Percentiles rank a stretch among this genome's conserved stretches.
These are phyloP conservation scores for Ajuga reptans DNA, from an alignment of 305 asterid species.

Conservation along the genomic window DNA sequence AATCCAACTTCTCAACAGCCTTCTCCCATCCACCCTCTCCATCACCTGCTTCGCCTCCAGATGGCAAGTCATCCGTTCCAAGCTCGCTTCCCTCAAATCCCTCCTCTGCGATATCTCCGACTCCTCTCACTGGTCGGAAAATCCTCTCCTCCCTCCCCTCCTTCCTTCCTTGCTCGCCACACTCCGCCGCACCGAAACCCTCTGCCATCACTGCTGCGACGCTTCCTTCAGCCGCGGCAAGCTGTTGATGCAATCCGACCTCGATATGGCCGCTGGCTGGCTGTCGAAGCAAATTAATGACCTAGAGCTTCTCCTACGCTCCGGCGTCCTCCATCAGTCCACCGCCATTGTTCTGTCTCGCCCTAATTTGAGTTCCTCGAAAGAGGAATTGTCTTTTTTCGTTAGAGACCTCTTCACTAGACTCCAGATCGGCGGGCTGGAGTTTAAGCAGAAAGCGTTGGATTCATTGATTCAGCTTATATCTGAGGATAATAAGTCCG, in stretches of 20 bases:
- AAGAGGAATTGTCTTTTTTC: slow-evolving; percentile 54
- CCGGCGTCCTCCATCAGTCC: slow-evolving; percentile 82
- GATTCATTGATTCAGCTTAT: slow-evolving; percentile 62
- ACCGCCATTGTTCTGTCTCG: slow-evolving; percentile 83
- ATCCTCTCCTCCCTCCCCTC: slow-evolving; percentile 51
- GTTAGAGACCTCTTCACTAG: slow-evolving; percentile 68
- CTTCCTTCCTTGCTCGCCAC: slow-evolving; percentile 52
- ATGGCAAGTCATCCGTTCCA: slow-evolving; percentile 69
- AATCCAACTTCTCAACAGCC: slow-evolving; percentile 28
- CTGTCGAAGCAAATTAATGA: slow-evolving; percentile 53
- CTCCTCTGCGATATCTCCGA: slow-evolving; percentile 48
- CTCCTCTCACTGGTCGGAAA: slow-evolving; percentile 74
- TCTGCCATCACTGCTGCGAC: slow-evolving; percentile 43
- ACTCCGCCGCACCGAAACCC: slow-evolving; percentile 48
- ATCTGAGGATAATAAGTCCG: slow-evolving; percentile 50
- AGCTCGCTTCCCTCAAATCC: slow-evolving; percentile 46
- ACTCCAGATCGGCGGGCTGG: slow-evolving; percentile 81
- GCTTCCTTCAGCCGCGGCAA: slow-evolving; percentile 51
- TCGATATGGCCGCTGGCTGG: slow-evolving; percentile 85
- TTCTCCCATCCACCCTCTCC: slow-evolving; percentile 48
- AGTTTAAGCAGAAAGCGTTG: slow-evolving; percentile 73
- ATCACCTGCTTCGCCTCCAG: slow-evolving; percentile 52
- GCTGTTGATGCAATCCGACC: slow-evolving; percentile 89
- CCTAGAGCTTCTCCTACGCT: slow-evolving; percentile 64
- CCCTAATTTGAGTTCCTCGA: slow-evolving; percentile 46